Base-by-base conservation (phyloP, 164 flowering plant species). In the Annona squamosa region DNA sequence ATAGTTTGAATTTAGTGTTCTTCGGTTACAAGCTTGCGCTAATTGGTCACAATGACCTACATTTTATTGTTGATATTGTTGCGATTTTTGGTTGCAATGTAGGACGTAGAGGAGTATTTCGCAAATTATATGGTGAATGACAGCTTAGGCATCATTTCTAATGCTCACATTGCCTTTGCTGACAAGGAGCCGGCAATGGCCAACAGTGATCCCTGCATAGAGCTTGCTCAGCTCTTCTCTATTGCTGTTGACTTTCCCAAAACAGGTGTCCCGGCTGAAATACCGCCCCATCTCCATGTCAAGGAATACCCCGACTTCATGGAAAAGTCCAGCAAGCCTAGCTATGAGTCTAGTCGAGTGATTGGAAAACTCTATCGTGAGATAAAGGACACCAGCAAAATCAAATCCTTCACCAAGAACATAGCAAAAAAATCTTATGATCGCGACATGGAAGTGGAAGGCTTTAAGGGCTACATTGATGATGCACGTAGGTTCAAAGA, bases 231-330 rank as follows among this genome's bases (percentile, higher is more conserved):
- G 71, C 78, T 84, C 18, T 88, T 85, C 77, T 90, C 98, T 16
- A 77, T 90, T 67, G 98, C 97, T 0, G 97, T 93, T 13, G 98
- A 93, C 80, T 93, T 88, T 69, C 89, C 90, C 5, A 93, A 93
- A 79, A 91, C 97, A 13, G 98, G 98, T 16, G 83, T 90, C 3
- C 90, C 96, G 0, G 98, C 94, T 18, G 84, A 78, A 75, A 89
- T 93, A 57, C 96, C 97, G 7, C 9, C 85, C 16, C 64, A 84
- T 44, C 79, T 89, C 5, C 80, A 77, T 37, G 89, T 84, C 61
- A 86, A 84, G 78, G 86, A 85, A 62, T 94, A 80, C 73, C 97
- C 98, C 26, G 97, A 94, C 77, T 94, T 92, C 85, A 94, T 90
- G 94, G 97, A 94, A 37, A 94, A 92, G 81, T 87, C 77, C 2